phyloP scores from a whole-genome alignment of 495 filamentous ascomycete species.

The Talaromyces ruber region DNA sequence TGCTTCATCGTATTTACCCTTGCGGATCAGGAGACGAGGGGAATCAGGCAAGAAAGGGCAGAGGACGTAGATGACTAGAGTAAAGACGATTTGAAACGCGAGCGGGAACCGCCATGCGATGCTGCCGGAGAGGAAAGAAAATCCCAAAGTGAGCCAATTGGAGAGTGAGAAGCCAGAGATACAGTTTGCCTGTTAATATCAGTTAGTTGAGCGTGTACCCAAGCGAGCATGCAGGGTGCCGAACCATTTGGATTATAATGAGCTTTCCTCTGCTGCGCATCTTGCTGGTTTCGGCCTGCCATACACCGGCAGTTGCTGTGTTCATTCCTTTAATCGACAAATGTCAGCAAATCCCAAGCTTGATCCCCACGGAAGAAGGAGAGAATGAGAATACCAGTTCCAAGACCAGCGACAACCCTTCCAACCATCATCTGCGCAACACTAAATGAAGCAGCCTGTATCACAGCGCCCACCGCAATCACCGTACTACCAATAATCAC shows the following conservation, averaged over 20 bases:
- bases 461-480: conserved; percentile 46
- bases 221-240: not conserved
- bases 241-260: conserved; percentile 43
- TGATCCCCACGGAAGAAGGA: not conserved
- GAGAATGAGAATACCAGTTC: not conserved
- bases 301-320: conserved; percentile 46
- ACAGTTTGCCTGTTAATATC: conserved; percentile 2
- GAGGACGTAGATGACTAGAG: conserved; percentile 30
- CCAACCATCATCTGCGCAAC: conserved; percentile 52
- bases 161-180: conserved; percentile 12
- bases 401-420: conserved; percentile 28
- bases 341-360: not conserved
- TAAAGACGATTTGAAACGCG: conserved; percentile 41
- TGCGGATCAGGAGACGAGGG: conserved; percentile 22
- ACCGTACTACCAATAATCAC: conserved; percentile 43
- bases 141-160: conserved; percentile 10
- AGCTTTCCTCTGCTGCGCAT: conserved; percentile 46
- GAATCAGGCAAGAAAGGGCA: conserved; percentile 42
- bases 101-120: conserved; percentile 38
- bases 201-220: not conserved
- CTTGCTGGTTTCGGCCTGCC: conserved; percentile 50
- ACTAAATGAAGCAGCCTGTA: conserved; percentile 44
- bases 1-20: conserved; percentile 20
- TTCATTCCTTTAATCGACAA: conserved; percentile 38
- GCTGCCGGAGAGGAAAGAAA: conserved; percentile 29